Base-by-base conservation (phyloP, 192 early-diverging fungal species). In the Pilaira anomala region DNA sequence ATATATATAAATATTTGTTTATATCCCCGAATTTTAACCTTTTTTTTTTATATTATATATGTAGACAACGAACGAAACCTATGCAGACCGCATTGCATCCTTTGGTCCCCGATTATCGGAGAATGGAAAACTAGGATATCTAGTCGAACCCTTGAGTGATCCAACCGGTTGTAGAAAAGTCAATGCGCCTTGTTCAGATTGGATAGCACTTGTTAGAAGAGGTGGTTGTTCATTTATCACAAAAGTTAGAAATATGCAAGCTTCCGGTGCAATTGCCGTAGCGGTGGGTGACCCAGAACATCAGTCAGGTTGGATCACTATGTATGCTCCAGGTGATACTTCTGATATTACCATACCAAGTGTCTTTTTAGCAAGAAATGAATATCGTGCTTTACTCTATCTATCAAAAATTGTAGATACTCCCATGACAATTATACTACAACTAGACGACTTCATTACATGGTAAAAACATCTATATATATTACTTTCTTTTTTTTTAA, bases 171-270 rank as follows among this genome's bases (percentile, higher is more conserved):
- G 93, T 59, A 65, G 65, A 7, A 61, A 58, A 8, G 74, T 83
- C 3, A 55, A 66, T 40, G 14, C 67, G 11, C 60, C 52, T 50
- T 54, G 39, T 39, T 58, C 74, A 28, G 63, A 81, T 66, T 95
- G 88, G 89, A 84, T 94, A 16, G 88, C 91, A 14, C 77, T 98
- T 0, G 87, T 97, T 2, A 83, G 91, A 67, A 85, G 96, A 49
- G 96, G 95, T 57, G 78, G 81, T 7, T 98, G 96, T 73, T 79
- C 88, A 0, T 97, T 98, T 70, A 80, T 88, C 25, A 87, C 92
- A 8, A 98, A 98, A 70, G 87, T 98, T 6, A 79, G 92, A 39
- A 87, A 89, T 46, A 94, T 97, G 93, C 94, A 98, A 79, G 69
- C 66, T 6, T 83, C 85, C 30, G 94, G 94, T 33, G 92, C 92